A percentile compares a stretch with the other conserved stretches of the same genome.
These are phyloP conservation scores for Phytophthora cactorum DNA, from an alignment of 352 stramenopile species.

Conservation along the genomic window DNA sequence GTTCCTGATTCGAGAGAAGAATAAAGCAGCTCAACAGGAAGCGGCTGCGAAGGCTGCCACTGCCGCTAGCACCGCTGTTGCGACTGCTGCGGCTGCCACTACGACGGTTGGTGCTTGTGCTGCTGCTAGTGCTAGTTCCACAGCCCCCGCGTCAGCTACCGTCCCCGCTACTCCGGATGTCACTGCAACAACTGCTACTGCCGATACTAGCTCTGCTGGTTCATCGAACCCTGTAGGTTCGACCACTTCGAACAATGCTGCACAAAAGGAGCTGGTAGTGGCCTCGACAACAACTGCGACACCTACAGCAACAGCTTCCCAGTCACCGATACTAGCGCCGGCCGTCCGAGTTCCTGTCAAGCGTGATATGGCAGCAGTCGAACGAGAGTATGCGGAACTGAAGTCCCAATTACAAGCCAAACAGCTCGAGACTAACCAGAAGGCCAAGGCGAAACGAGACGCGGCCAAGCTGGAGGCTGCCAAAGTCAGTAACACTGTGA, in stretches of 20 bases:
- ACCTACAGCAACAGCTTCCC: background rate
- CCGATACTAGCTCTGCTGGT: background rate
- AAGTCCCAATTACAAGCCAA: constrained; percentile 67
- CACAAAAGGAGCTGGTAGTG: background rate
- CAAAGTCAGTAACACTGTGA: constrained; percentile 13
- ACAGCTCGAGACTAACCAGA: constrained; percentile 47
- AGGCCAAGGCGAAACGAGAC: constrained; percentile 35
- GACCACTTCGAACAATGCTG: too few relatives aligned
- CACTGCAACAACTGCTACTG: background rate
- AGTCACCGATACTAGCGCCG: constrained; percentile 8
- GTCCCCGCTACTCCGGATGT: background rate
- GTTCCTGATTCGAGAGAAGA: constrained; percentile 38
- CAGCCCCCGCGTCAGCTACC: too few relatives aligned
- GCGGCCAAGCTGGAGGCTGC: constrained; percentile 26
- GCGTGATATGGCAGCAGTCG: constrained; percentile 39
- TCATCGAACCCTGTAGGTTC: too few relatives aligned
- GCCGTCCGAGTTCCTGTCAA: constrained; percentile 10
- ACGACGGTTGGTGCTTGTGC: background rate
- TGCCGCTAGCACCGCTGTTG: constrained; percentile 6
- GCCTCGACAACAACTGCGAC: background rate
- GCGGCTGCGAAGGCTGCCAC: constrained; percentile 11
- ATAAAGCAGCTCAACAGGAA: constrained; percentile 26
- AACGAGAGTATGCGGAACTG: constrained; percentile 67
- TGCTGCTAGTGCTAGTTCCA: background rate
- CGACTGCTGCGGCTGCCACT: constrained; percentile 5